Base-by-base conservation (phyloP, 2,329 filamentous ascomycete species). In the Cladobotryum mycophilum region DNA sequence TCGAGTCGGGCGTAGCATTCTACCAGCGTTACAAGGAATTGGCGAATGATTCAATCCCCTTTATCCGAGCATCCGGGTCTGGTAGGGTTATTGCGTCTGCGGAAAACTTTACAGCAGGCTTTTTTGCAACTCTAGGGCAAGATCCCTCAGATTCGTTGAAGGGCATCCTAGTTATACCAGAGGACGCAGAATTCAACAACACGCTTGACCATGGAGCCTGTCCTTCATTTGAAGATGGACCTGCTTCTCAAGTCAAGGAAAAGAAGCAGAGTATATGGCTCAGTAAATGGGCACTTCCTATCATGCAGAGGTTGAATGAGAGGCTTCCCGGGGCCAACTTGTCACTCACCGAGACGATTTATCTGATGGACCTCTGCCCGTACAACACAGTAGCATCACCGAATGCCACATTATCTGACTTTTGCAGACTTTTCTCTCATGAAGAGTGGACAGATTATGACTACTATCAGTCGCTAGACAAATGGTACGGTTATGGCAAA, bases 341-440 rank as follows among this genome's bases (percentile, higher is more conserved):
- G 40, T 80, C 78, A 3, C 63, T 74, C 12, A 61, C 71, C 1
- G 83, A 92, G 34, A 80, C 83, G 1, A 72, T 90, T 51, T 79
- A 78, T 51, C 65, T 96, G 34, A 96, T 96, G 89, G 89, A 96
- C 60, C 74, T 96, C 53, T 96, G 91, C 61, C 85, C 91, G 0
- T 96, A 89, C 69, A 79, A 86, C 58, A 92, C 88, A 0, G 82
- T 95, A n/a, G 82, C 85, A 8, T 74, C 80, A 5, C 62, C 68
- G 0, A 69, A 76, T 4, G 55, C 52, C 1, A 58, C 56, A 1
- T 65, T 85, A 9, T 89, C 89, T 0, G 71, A 74, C 0, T 95
- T 96, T 69, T 96, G 91, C 67, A 64, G 65, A 13, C 73, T 96
- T 22, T 96, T 96, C 70, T 84, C 80, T 0, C 64, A 75, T 13